phyloP scores from a whole-genome alignment of 768 basidiomycete species.

The Amanita molliuscula region DNA sequence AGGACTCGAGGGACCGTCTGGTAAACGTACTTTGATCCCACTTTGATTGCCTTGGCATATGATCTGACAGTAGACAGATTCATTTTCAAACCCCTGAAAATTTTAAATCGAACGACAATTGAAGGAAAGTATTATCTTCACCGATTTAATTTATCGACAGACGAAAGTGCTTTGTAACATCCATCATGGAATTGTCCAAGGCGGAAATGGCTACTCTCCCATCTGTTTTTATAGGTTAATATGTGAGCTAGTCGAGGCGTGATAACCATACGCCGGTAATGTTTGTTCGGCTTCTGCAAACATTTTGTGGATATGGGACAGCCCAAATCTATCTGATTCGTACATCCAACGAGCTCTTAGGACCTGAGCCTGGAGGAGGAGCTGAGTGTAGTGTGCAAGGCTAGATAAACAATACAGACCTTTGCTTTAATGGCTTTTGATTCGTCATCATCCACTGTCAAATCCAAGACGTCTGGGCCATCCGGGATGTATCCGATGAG shows the following conservation, averaged over 20 bases:
- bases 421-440: slow-evolving; percentile 57
- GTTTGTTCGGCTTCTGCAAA: slow-evolving; percentile 42
- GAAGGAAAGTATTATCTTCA: slow-evolving; percentile 10
- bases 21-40: slow-evolving; percentile 92
- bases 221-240: slow-evolving; percentile 26
- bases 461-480: slow-evolving; percentile 36
- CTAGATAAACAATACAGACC: slow-evolving; percentile 25
- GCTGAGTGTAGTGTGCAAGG: slow-evolving; percentile 1
- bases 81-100: slow-evolving; percentile 49
- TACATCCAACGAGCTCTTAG: slow-evolving; percentile 89
- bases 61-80: slow-evolving; percentile 52
- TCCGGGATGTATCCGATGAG: slow-evolving; percentile 36
- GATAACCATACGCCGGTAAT: slow-evolving; percentile 32
- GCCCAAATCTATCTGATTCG: slow-evolving; percentile 76
- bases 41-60: slow-evolving; percentile 60
- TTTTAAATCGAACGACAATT: background rate
- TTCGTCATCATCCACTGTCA: slow-evolving; percentile 45
- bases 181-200: slow-evolving; percentile 85
- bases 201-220: slow-evolving; percentile 83
- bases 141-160: slow-evolving; percentile 36
- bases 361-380: slow-evolving; percentile 48
- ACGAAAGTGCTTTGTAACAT: slow-evolving; percentile 46
- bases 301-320: slow-evolving; percentile 46
- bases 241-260: background rate
- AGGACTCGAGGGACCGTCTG: slow-evolving; percentile 90